Evolutionary conservation across 106 monocot genomes (phyloP), one percentile per base, ranked within the genome.

Genomic region (Dioscorea zingiberensis): DNA sequence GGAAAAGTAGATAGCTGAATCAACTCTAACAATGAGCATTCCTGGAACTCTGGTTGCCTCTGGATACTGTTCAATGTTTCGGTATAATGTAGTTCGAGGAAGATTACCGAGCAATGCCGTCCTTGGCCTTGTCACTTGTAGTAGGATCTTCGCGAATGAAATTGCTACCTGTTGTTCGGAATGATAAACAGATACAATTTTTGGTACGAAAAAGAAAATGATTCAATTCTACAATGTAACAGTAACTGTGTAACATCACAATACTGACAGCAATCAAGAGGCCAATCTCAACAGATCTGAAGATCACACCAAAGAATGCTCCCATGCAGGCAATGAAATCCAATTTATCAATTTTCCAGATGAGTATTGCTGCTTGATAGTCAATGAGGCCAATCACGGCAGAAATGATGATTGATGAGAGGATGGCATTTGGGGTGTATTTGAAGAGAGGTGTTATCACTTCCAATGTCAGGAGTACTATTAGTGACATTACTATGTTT

Each of bases 351-450:
- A 84, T 77, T 72, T 94, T 94, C 94, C 94, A 94, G 27, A 94
- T 86, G 23, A 78, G 85, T 22, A 77, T 38, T 28, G 84, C 94
- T 17, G 83, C 86, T 17, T 89, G 60, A n/a, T 60, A 78, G 58
- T 94, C 94, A 47, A 94, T 68, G 1, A 94, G 73, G n/a, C 84
- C 71, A 48, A 84, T 65, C 32, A 94, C 94, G 0, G 94, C 94
- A 17, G 73, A 76, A 28, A 94, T 94, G 57, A 94, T 94, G 60
- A 94, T 94, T 0, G 94, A 64, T 10, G 94, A 23, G 49, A 94
- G 76, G 29, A 89, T 81, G 19, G 94, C 94, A 76, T 94, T 94
- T 27, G 94, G 94, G 1, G 94, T 94, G 79, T 89, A 94, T 63
- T 89, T 82, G 73, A 94, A 94, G 62, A 94, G 77, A 22, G 89